These are phyloP conservation scores for Paraphysoderma sedebokerense DNA, from an alignment of 371 early-diverging fungal genomes.

Conservation along the genomic window DNA sequence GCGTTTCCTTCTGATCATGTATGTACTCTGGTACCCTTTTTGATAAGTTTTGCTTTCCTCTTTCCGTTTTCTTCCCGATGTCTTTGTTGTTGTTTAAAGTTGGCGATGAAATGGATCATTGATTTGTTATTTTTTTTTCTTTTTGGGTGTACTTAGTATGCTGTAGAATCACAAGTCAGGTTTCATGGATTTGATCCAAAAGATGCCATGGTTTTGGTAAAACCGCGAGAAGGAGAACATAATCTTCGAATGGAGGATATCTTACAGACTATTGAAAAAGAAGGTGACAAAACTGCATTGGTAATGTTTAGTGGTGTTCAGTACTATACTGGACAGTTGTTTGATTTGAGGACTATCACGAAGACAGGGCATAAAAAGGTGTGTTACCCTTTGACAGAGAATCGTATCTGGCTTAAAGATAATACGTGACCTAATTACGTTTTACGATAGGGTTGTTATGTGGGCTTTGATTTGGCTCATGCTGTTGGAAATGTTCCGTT, in stretches of 20 bases:
- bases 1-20: conserved; percentile 84
- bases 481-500: conserved; percentile 87
- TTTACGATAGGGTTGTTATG: conserved; percentile 50
- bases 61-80: too few relatives aligned
- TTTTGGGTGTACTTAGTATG: conserved; percentile 34
- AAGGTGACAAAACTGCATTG: conserved; percentile 62
- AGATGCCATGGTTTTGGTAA: conserved; percentile 47
- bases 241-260: conserved; percentile 65
- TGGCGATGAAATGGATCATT: too few relatives aligned
- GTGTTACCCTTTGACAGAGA: not conserved
- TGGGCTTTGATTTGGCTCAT: conserved; percentile 93
- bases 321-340: conserved; percentile 89
- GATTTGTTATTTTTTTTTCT: not conserved
- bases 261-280: conserved; percentile 42
- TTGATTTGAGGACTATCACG: conserved; percentile 75
- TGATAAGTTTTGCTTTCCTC: too few relatives aligned
- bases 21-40: not conserved
- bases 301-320: conserved; percentile 85
- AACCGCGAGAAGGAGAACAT: conserved; percentile 54
- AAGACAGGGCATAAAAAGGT: conserved; percentile 61
- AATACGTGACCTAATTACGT: not conserved
- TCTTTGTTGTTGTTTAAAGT: too few relatives aligned
- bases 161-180: conserved; percentile 65
- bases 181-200: conserved; percentile 62
- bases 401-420: not conserved